These are phyloP conservation scores for Penicillium coprophilum DNA, from an alignment of 495 filamentous ascomycete genomes.

Conservation along the genomic window DNA sequence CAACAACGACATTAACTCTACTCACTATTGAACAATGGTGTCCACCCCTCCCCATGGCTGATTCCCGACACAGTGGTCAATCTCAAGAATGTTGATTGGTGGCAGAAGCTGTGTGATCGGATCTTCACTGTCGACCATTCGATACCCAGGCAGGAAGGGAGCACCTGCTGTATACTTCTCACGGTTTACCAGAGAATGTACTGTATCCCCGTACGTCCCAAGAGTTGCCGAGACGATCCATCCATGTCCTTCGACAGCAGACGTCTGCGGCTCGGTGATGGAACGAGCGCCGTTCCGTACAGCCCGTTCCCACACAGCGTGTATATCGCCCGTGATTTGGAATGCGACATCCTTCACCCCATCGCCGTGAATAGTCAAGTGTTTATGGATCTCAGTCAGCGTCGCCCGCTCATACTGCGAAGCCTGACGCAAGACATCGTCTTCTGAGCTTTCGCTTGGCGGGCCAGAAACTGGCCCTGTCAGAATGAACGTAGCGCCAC, in stretches of 20 bases:
- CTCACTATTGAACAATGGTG: constrained; percentile 64
- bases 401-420: constrained; percentile 45
- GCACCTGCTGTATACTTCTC: constrained; percentile 51
- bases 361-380: constrained; percentile 73
- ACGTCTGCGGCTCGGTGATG: constrained; percentile 53
- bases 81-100: constrained; percentile 56
- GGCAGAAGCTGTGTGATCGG: constrained; percentile 50
- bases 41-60: constrained; percentile 78
- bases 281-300: constrained; percentile 59
- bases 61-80: constrained; percentile 88
- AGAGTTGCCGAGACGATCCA: constrained; percentile 64
- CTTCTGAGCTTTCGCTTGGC: constrained; percentile 28
- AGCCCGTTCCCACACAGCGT: constrained; percentile 63
- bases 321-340: constrained; percentile 66
- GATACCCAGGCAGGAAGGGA: constrained; percentile 73
- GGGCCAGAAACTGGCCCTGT: constrained; percentile 64
- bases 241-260: constrained; percentile 44
- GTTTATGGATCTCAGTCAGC: constrained; percentile 62
- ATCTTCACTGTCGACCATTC: constrained; percentile 38
- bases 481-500: constrained; percentile 68
- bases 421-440: constrained; percentile 8
- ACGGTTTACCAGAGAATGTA: constrained; percentile 73
- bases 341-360: constrained; percentile 83
- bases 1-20: not conserved
- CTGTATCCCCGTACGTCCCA: constrained; percentile 79